Base-by-base conservation (phyloP, 371 early-diverging fungal genomes). In the Mucor indicus region DNA sequence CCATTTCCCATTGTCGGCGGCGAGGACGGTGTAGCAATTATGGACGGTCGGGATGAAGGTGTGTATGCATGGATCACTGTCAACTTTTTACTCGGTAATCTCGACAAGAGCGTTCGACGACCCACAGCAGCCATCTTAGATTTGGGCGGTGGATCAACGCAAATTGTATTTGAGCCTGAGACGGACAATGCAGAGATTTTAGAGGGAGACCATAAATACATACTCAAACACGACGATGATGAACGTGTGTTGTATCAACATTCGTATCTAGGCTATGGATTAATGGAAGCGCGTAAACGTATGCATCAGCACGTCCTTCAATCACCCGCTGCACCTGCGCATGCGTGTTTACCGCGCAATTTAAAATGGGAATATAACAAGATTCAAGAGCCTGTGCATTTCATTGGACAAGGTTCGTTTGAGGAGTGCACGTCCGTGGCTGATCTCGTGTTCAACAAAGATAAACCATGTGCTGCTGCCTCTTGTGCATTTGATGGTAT, bases 1-100 rank as follows among this genome's bases (percentile, higher is more conserved):
- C 93, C 92, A n/a, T 98, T 96, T 72, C 79, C 72, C 1, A 79
- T 95, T 12, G 70, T 86, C 15, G 75, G 80, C 27, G 75, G 80
- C 27, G 56, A 79, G 1, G 73, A 85, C 20, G 85, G 83, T 24
- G 93, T 98, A 8, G 81, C 72, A 4, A 88, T 98, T 48, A 98
- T 98, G 96, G 92, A 91, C 25, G 98, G 98, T 7, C 68, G 73
- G 19, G 93, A 96, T 69, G 98, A 98, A 79, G 98, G 93, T 40
- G 89, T 97, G 4, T 98, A 81, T 76, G 97, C 97, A 20, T 98
- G 98, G 98, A 90, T 98, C 42, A 97, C 97, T 0, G 93, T 96
- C 32, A 98, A 98, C 65, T 96, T 89, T 51, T 75, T 98, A 12
- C 69, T 95, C 21, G 67, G 71, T 8, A 66, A 74, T 22, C 58